Evolutionary conservation across 2,329 filamentous ascomycete species (phyloP), one percentile per base, ranked within the genome.

Genomic region (Hypoxylon sp.): DNA sequence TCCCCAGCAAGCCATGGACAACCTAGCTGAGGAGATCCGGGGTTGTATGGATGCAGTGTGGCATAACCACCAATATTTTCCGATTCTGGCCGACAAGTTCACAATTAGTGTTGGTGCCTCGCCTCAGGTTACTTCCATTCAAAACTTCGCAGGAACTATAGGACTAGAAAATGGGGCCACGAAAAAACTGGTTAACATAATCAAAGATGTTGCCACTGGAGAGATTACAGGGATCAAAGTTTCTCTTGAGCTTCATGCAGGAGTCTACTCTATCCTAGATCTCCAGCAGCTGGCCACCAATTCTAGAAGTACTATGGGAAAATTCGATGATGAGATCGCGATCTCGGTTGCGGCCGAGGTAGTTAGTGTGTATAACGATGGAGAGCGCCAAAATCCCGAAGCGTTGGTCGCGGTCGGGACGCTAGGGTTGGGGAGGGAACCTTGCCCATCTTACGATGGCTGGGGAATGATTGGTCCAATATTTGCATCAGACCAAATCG

Each of bases 361-460:
- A 26, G 55, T 58, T 14, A 50, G 55, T 29, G 22, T 58, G 2
- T 58, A 58, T 33, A 48, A 48, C 14, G 54, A 47, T 3, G 29
- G 42, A 9, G 54, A 57, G 13, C 54, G 54, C 11, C 26, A 48
- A 33, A n/a, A 2, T 3, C 54, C 54, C 8, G 54, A 57, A 19
- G 54, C 37, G 4, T 11, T 57, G 10, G 42, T 57, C 14, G 54
- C 54, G 11, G 54, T 57, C 5, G 54, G 54, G 54, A 48, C 42
- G 17, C 48, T 57, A 29, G 54, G 54, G 19, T 17, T 57, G 8
- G 54, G 54, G 17, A 57, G 42, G 29, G 54, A 57, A 26, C 29
- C 54, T 47, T 57, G 54, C 10, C 42, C n/a, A n/a, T 57, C 54
- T 17, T 57, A 57, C n/a, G 29, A 48, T 22, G 54, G 54, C n/a